Percentiles rank a stretch among this genome's conserved stretches.
These are phyloP conservation scores for Raddia distichophylla DNA, from an alignment of 176 grass and related monocot species.

Conservation along the genomic window DNA sequence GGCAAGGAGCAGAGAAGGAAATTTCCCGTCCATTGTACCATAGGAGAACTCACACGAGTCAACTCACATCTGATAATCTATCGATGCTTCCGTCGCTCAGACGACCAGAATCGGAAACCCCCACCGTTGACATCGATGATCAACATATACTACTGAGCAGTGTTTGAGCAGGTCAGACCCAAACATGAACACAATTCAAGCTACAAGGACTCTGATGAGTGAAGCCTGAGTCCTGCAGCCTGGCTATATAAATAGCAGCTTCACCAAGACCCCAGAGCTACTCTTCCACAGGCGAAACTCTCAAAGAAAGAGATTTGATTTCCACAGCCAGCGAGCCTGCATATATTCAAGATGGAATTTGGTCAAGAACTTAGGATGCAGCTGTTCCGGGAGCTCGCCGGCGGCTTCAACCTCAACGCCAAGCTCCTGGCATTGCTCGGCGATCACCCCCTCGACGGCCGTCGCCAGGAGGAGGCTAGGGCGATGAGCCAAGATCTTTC, in stretches of 20 bases:
- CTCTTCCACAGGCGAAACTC: neutral
- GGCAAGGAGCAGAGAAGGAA: conserved; percentile 14
- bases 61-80: conserved; percentile 9
- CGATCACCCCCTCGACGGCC: conserved; percentile 28
- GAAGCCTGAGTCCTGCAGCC: neutral
- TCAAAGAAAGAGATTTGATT: neutral
- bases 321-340: neutral
- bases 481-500: conserved; percentile 34
- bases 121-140: conserved; percentile 35
- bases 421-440: conserved; percentile 32
- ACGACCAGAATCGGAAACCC: conserved; percentile 23
- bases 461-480: conserved; percentile 19
- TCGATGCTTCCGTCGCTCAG: conserved; percentile 21
- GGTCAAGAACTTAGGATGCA: neutral
- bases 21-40: conserved; percentile 34
- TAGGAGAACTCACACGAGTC: neutral
- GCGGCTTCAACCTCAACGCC: conserved; percentile 30
- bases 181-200: neutral
- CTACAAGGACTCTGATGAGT: neutral
- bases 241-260: conserved; percentile 32
- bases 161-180: conserved; percentile 42
- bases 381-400: conserved; percentile 34
- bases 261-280: neutral
- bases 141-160: conserved; percentile 26
- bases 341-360: conserved; percentile 38